Conservation (phyloP, 257 asterid genomes). For the Solanum lycopersicoides region DNA sequence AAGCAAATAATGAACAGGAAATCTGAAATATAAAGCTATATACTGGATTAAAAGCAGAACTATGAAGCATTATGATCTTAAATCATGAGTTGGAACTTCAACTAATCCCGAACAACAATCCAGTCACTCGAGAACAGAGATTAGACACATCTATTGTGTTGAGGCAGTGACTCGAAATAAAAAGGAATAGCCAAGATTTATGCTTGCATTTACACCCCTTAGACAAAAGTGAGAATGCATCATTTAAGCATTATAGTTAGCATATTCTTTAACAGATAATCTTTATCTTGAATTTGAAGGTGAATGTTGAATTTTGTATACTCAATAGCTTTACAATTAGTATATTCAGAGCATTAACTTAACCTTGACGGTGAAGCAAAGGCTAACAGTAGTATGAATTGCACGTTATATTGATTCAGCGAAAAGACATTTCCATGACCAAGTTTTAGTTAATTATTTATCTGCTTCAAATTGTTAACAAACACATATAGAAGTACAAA, state of each 20-base stretch:
- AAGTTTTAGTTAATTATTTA: neutral
- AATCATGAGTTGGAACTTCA: no score
- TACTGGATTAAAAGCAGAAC: no score
- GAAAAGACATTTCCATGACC: neutral
- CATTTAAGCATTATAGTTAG: neutral
- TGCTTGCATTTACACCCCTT: no score
- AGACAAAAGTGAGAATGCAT: no score
- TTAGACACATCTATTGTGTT: no score
- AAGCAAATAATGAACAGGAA: no score
- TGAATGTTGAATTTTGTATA: neutral
- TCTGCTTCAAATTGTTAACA: neutral
- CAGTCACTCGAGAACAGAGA: no score
- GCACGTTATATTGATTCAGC: neutral
- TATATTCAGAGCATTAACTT: neutral
- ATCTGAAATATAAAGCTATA: no score
- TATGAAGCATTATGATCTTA: no score
- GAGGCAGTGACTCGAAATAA: no score
- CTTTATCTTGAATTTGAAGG: neutral
- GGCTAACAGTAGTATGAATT: neutral
- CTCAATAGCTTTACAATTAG: neutral
- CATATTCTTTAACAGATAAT: neutral
- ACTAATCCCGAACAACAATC: no score
- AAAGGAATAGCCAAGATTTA: no score
- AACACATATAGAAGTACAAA: neutral
- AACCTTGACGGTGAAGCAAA: neutral